Base-by-base conservation (phyloP, 2,329 filamentous ascomycete genomes). In the Penicillium aurantiogriseum region DNA sequence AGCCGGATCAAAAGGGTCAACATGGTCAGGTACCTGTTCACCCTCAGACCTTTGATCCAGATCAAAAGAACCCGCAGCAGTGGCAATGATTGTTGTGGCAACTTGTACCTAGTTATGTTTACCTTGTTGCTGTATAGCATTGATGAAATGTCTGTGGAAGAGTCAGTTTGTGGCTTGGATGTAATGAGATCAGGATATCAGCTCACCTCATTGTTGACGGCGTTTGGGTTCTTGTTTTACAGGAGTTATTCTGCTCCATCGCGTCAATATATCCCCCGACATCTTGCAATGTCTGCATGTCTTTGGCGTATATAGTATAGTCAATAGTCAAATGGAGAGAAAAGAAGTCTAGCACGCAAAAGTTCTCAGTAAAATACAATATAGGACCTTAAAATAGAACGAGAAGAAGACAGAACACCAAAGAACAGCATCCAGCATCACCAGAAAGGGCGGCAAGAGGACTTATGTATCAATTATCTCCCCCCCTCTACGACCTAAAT, bases 251-350 rank as follows among this genome's bases (percentile, higher is more conserved):
- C 43, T 29, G 21, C 43, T 43, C 38, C 35, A 25, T 42, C 27
- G 13, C 21, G n/a, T 13, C 38, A 15, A 42, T 55, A 58, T 55
- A 55, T 55, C 45, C 35, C 50, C 50, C 31, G 31, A 33, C 43
- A 48, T 54, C 25, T 54, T 49, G 50, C 39, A 38, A 53, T 56
- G 54, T 56, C 54, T 46, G 48, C 49, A 42, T 56, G 25, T 52
- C 31, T 42, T 51, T 52, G 29, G 25, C 40, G 43, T 47, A 31
- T 31, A 25, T 51, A 36, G 50, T 45, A 43, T 43, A 43, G 49
- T 43, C 38, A 44, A 44, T 51, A 42, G 21, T 36, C 29, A 29
- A 49, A 42, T 33, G 36, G 15, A 47, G 21, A 31, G 43, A 29
- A 3, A 31, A 3, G 31, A 29, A 19, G 5, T 11, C n/a, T 5